These are phyloP conservation scores for Planoprotostelium fungivorum DNA, from an alignment of 78 protist genomes.

Conservation along the genomic window DNA sequence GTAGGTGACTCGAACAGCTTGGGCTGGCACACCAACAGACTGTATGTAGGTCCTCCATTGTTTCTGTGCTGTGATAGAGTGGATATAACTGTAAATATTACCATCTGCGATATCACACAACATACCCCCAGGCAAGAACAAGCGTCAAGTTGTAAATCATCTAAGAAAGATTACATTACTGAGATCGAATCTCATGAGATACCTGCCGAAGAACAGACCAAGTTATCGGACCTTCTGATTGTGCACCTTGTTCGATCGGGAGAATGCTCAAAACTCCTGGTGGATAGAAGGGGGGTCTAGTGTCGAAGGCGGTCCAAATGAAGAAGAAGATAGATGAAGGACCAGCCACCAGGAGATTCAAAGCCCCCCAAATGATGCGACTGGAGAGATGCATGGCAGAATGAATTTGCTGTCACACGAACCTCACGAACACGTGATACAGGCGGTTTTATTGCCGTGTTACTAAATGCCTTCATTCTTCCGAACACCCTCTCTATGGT, in stretches of 20 bases:
- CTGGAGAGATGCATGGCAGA: too few relatives aligned
- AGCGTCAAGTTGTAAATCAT: not conserved
- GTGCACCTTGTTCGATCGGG: not conserved
- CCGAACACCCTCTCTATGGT: too few relatives aligned
- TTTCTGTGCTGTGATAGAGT: not conserved
- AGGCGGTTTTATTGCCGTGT: too few relatives aligned
- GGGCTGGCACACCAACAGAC: not conserved
- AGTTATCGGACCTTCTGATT: not conserved
- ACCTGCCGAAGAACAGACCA: not conserved
- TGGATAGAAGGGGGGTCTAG: not conserved
- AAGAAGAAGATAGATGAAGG: not conserved
- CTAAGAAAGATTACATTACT: not conserved
- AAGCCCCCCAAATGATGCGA: not conserved
- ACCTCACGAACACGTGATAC: too few relatives aligned
- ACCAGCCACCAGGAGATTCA: not conserved
- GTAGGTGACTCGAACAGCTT: not conserved
- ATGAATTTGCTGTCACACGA: too few relatives aligned
- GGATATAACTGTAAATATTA: too few relatives aligned
- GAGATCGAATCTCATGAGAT: not conserved
- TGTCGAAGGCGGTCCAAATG: not conserved
- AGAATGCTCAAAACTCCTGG: not conserved
- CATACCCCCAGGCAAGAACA: not conserved
- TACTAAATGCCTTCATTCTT: too few relatives aligned
- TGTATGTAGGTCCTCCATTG: not conserved
- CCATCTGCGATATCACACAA: too few relatives aligned